Evolutionary conservation across 148 eudicot genomes (phyloP).

Genomic region (Vaccinium darrowii): DNA sequence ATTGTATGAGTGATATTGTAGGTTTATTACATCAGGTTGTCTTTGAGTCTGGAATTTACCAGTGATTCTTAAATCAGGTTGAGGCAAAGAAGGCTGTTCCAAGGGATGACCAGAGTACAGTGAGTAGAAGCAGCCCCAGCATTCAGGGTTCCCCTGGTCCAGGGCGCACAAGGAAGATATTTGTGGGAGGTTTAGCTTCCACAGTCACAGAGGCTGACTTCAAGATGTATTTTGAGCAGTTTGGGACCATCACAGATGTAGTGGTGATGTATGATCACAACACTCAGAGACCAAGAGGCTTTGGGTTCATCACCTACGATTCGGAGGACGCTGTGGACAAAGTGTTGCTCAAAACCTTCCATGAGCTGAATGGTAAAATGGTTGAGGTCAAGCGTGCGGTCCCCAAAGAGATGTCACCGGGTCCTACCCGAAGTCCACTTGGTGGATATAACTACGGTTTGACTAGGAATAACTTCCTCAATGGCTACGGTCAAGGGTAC

Average conservation of each 20-base stretch:
- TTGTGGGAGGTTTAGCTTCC: slow-evolving; percentile 38
- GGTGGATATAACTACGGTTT: slow-evolving; percentile 28
- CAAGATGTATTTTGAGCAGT: slow-evolving; percentile 34
- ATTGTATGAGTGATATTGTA: not conserved
- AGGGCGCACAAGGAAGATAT: slow-evolving; percentile 32
- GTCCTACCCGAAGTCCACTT: slow-evolving; percentile 34
- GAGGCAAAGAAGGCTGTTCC: slow-evolving; percentile 45
- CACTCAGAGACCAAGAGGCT: slow-evolving; percentile 43
- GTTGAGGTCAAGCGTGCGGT: slow-evolving; percentile 40
- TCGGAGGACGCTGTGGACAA: slow-evolving; percentile 37
- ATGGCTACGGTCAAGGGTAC: slow-evolving; percentile 45
- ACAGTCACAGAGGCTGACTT: slow-evolving; percentile 33
- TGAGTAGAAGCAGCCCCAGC: slow-evolving; percentile 36
- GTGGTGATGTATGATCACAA: slow-evolving; percentile 41
- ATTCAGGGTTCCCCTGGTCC: slow-evolving; percentile 40
- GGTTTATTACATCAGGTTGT: not conserved
- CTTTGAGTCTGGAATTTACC: not conserved
- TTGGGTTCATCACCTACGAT: slow-evolving; percentile 37
- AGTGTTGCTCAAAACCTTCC: slow-evolving; percentile 34
- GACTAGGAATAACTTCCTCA: slow-evolving; percentile 25
- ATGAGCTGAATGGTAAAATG: slow-evolving; percentile 38
- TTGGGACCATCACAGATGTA: slow-evolving; percentile 33
- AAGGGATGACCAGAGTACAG: slow-evolving; percentile 34
- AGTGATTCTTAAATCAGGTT: slow-evolving; percentile 19
- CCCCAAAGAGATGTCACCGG: slow-evolving; percentile 36